Evolutionary conservation across 1,284 basidiomycete species (phyloP), one percentile per base, ranked within the genome.

Genomic region (Sporisorium scitamineum): DNA sequence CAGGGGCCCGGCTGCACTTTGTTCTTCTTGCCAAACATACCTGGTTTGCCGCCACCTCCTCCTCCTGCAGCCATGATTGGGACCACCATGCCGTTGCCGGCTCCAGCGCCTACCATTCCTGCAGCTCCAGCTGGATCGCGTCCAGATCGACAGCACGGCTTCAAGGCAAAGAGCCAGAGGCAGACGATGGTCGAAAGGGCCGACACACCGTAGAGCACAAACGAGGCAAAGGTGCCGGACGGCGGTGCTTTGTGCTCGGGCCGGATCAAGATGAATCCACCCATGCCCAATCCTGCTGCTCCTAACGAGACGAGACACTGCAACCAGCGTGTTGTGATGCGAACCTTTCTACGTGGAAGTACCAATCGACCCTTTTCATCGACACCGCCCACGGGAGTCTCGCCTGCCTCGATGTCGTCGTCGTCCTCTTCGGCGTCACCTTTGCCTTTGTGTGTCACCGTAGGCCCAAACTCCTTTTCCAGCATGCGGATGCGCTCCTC

Each of bases 401-500:
- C 57, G 6, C 66, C 79, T 20, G 29, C 20, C 45, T 75, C 72
- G 5, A 50, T 48, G 1, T 76, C 61, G 0, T 74, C 68, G n/a
- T 79, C 63, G 1, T 75, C 76, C 4, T 62, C 62, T 8, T 65
- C 65, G 14, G 54, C 65, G 31, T 59, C 61, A n/a, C 60, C 58
- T 39, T 67, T 73, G 10, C 61, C 56, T 27, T 72, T 66, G 50
- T 55, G 73, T n/a, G 54, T 58, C 51, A 79, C 52, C 57, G 70
- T 79, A 18, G 73, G 63, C 5, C 80, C 80, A 42, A 81, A 81
- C 39, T 81, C 72, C 59, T 79, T 77, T 44, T 80, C 80, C 13
- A 81, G 65, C 79, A 81, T 81, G 26, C 76, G 63, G 13, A 80
- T 79, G 31, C 80, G 65, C 53, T 80, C 79, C 31, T 81, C 79